Evolutionary conservation across 148 eudicot species (phyloP).

Genomic region (Nepenthes mirabilis): DNA sequence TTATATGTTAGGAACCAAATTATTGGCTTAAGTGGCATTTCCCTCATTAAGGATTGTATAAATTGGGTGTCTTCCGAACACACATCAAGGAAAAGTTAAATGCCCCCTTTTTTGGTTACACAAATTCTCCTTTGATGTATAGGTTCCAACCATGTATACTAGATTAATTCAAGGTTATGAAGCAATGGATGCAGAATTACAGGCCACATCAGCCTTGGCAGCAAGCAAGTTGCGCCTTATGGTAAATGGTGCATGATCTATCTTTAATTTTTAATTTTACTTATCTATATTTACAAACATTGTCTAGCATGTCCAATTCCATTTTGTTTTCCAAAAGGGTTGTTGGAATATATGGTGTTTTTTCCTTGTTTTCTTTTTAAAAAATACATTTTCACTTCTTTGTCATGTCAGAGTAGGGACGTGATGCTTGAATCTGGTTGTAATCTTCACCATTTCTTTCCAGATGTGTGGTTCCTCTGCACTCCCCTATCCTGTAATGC

Average conservation of each 20-base stretch:
- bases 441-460: neutral
- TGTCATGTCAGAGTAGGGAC: neutral
- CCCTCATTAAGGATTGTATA: neutral
- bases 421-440: neutral
- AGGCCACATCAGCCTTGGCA: constrained; percentile 57
- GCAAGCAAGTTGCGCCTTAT: constrained; percentile 85
- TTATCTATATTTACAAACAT: too few species aligned
- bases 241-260: constrained; percentile 29
- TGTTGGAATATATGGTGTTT: too few species aligned
- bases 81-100: neutral
- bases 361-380: too few species aligned
- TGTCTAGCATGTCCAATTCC: too few species aligned
- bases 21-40: neutral
- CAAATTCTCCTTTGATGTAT: constrained; percentile 1
- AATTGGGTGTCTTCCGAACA: neutral
- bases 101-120: neutral
- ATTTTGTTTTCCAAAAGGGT: too few species aligned
- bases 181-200: constrained; percentile 73
- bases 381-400: too few species aligned
- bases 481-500: constrained; percentile 95
- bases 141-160: constrained; percentile 99
- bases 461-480: constrained; percentile 99
- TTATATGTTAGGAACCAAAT: too few species aligned
- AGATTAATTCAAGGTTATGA: constrained; percentile 97
- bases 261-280: too few species aligned